A percentile compares a stretch with the other conserved stretches of the same genome.
Evolutionary conservation across 2,329 filamentous ascomycete species (phyloP).

Genomic region (Botryotinia globosa): DNA sequence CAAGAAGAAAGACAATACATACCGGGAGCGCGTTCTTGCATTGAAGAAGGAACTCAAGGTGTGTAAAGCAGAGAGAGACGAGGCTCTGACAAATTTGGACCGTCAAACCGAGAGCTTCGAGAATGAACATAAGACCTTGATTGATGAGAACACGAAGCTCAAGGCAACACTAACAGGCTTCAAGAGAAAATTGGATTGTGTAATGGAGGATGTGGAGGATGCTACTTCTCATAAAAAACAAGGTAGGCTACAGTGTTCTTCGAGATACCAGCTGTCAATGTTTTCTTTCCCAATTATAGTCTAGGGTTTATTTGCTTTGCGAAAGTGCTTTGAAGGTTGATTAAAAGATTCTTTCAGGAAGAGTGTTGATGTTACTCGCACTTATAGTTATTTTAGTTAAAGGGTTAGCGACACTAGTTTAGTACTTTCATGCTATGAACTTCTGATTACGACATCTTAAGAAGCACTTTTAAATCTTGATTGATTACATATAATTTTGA

Average conservation of each 20-base stretch:
- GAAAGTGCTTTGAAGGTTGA: fast-evolving
- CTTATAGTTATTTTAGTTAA: neutral
- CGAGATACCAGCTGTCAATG: neutral
- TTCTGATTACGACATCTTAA: neutral
- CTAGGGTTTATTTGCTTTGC: neutral
- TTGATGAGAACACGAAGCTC: neutral
- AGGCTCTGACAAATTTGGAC: neutral
- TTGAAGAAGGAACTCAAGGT: neutral
- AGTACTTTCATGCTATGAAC: neutral
- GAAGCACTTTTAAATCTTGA: fast-evolving
- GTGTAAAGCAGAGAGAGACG: neutral
- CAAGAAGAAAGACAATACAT: neutral
- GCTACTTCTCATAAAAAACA: neutral
- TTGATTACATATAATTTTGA: fast-evolving
- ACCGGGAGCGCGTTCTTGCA: neutral
- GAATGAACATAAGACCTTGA: neutral
- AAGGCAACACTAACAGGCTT: neutral
- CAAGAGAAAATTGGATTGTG: neutral
- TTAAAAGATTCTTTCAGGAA: neutral
- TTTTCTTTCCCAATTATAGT: no score
- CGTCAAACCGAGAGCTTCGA: neutral
- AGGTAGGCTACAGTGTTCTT: neutral
- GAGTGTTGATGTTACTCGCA: neutral
- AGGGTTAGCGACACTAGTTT: conserved; percentile 11
- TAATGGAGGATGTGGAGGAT: neutral